Evolutionary conservation across 2,329 filamentous ascomycete species (phyloP), one percentile per base, ranked within the genome.

Genomic region (Botryotinia globosa): DNA sequence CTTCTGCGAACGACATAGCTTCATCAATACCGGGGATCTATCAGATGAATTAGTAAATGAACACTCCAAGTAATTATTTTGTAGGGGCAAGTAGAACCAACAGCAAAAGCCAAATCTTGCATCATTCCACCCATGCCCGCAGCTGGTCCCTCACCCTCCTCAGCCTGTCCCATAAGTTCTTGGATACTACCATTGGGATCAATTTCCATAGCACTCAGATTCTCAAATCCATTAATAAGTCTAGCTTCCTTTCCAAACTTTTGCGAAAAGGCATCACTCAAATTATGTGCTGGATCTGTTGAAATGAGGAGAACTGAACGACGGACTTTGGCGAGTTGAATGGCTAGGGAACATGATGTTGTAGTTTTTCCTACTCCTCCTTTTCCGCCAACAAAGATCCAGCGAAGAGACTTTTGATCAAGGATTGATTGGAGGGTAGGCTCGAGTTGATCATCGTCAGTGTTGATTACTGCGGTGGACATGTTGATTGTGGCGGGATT

Each of bases 161-260:
- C 94, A 61, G 88, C 90, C 80, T 90, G 87, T 2, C 91, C 91
- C 75, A 99, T 85, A 72, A 99, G 85, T 82, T 99, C 96, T 84
- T 98, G 96, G 83, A 99, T 97, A 81, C 94, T 97, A 65, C 95
- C 96, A 81, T 97, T 98, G 70, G 96, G 96, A 81, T 99, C 96
- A 79, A 99, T 98, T 84, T 99, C 96, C 96, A 99, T 99, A 75
- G 96, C 96, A 81, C 93, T 97, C 77, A 99, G 86, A 83, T 98
- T 98, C 48, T 91, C 89, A 81, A 97, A 98, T 77, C 96, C 96
- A 78, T 97, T 91, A 76, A 99, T 88, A 56, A 97, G 89, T 75
- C 94, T 90, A 71, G 96, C 96, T 83, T 99, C 96, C 87, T 99
- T 99, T 85, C 96, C 96, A 81, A 99, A 99, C 85, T 99, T 99